Evolutionary conservation across 306 rosid species (phyloP).

Genomic region (Trifolium subterraneum): DNA sequence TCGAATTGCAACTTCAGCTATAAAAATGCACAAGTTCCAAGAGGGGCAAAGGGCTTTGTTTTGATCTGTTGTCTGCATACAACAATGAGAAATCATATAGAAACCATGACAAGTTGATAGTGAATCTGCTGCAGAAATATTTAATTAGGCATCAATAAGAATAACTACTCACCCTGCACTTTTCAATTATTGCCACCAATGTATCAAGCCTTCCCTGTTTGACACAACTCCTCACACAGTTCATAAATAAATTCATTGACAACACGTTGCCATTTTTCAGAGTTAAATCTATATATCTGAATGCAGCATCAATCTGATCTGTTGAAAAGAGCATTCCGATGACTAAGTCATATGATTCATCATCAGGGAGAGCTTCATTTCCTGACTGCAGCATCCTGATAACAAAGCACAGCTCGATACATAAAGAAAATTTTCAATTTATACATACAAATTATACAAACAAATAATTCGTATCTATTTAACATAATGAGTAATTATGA

Average conservation of each 20-base stretch:
- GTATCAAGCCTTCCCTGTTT: conserved; percentile 69
- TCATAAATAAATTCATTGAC: conserved; percentile 63
- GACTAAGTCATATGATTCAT: conserved; percentile 80
- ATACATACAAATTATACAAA: neutral
- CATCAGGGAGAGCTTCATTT: conserved; percentile 73
- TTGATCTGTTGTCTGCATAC: conserved; percentile 75
- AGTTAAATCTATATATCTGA: conserved; percentile 71
- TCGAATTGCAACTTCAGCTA: conserved; percentile 69
- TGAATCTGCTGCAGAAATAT: conserved; percentile 19
- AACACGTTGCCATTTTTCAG: conserved; percentile 74
- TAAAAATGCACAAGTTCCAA: conserved; percentile 69
- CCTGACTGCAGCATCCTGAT: conserved; percentile 89
- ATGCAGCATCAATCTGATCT: conserved; percentile 63
- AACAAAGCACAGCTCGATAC: conserved; percentile 33
- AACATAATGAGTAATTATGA: conserved; percentile 11
- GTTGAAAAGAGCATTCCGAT: conserved; percentile 71
- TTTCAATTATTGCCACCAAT: conserved; percentile 76
- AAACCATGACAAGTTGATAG: conserved; percentile 36
- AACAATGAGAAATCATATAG: conserved; percentile 39
- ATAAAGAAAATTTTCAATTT: conserved; percentile 23
- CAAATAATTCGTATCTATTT: neutral
- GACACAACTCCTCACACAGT: conserved; percentile 64
- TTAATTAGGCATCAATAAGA: conserved; percentile 32
- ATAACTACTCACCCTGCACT: conserved; percentile 71
- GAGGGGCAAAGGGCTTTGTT: conserved; percentile 96